Evolutionary conservation across 331 rosid genomes (phyloP), one percentile per base, ranked within the genome.

Genomic region (Pyrus hybrid): DNA sequence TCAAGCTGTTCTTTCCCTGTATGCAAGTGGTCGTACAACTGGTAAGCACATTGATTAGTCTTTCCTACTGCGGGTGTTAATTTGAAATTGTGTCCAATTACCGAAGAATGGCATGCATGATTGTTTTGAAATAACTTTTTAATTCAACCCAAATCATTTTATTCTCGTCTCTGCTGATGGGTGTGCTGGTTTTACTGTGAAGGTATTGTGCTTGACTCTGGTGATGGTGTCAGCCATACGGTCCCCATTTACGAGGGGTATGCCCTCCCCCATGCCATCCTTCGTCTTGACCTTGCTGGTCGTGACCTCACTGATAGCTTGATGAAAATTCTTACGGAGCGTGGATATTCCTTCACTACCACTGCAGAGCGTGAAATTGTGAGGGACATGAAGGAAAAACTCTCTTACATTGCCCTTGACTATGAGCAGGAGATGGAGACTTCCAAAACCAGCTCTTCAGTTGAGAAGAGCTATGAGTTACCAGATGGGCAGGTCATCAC

Each of bases 181-280:
- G 32, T 68, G 68, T 23, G 63, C 8, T 37, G 71, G 49, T 54
- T 81, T 72, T 37, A 20, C 51, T 74, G 20, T 82, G 62, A 75
- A 93, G 98, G 98, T 85, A 93, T 93, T 83, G 98, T 93, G 86
- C 61, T 93, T 68, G 98, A 93, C 82, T 91, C 98, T 73, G 98
- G 98, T 85, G 98, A 93, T 82, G 98, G 98, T 87, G 98, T 93
- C 81, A 93, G 98, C 77, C 98, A 93, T 79, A 93, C 98, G 16
- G 98, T 93, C 63, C 98, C 98, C 41, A 93, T 93, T 68, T 93
- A 93, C 0, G 98, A 93, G 89, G 98, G 98, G 41, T 93, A 91
- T 82, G 98, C 98, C 43, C 97, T 93, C 33, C 98, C 98, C 58
- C 98, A 93, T 67, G 98, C 98, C 83, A 93, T 93, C 89, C 98